Base-by-base conservation (phyloP, 2,329 filamentous ascomycete species). In the Paracamarosporium sp. region DNA sequence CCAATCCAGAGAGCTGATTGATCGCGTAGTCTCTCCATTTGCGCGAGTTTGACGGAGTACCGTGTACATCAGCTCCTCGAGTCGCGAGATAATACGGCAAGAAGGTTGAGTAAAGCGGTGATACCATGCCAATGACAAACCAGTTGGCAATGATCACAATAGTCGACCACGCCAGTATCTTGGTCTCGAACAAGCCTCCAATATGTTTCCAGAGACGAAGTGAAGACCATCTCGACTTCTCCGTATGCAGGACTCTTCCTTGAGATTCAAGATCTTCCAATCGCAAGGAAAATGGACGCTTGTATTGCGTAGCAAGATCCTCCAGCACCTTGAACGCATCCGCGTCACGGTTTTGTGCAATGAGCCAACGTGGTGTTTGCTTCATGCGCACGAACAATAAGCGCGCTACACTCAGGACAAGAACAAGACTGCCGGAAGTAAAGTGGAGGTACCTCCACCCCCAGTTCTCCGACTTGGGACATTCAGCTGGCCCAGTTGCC, bases 381-480 rank as follows among this genome's bases (percentile, higher is more conserved):
- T 60, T 55, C 57, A 70, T 63, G 12, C 60, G 62, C 33, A 69
- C 56, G 20, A 66, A 48, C 4, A 61, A 20, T 4, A 67, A 22
- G 4, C 67, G 63, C 2, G 60, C n/a, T 9, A 69, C 20, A 25
- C 62, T 61, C 12, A 69, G 33, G 5, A 60, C 41, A 17, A 70
- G 50, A 8, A 68, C 66, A 8, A 68, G 38, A 11, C 55, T 59
- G 8, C 67, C 65, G 17, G 54, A 55, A 9, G 65, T 67, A 22
- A 67, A 67, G 44, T 65, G 61, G 17, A 70, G 54, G 33, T 68
- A 69, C 11, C 67, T 59, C 68, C 68, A 70, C 5, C 66, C 68
- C 66, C 59, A 60, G 38, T 70, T 70, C 36, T 65, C 6, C 17
- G 44, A 50, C 3, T 43, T 36, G 36, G 53, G 35, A 36, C 35